These are phyloP conservation scores for Hyaloscypha variabilis DNA, from an alignment of 495 filamentous ascomycete genomes.

Conservation along the genomic window DNA sequence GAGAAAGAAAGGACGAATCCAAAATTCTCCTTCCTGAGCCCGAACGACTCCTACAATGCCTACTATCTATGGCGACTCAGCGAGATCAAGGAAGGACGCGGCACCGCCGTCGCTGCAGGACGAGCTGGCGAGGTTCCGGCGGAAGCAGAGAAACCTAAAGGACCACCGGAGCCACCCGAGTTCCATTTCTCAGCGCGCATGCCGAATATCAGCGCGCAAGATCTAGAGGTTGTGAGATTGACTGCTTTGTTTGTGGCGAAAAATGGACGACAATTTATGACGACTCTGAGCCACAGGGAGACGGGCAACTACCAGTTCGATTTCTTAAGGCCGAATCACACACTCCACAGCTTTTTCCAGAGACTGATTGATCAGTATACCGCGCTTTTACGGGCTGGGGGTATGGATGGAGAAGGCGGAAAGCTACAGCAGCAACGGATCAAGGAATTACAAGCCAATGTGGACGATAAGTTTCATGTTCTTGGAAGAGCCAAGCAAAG, in stretches of 20 bases:
- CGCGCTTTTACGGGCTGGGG: conserved; percentile 72
- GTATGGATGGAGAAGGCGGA: conserved; percentile 65
- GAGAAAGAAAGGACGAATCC: conserved; percentile 84
- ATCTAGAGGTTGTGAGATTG: conserved; percentile 88
- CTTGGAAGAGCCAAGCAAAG: conserved; percentile 79
- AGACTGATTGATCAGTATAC: conserved; percentile 92
- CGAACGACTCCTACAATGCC: conserved; percentile 80
- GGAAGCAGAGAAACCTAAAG: conserved; percentile 69
- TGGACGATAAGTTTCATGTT: conserved; percentile 76
- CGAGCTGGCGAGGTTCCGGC: conserved; percentile 64
- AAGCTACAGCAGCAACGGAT: conserved; percentile 70
- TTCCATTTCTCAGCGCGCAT: conserved; percentile 96
- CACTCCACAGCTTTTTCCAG: conserved; percentile 91
- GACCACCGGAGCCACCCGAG: conserved; percentile 83
- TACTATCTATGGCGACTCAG: conserved; percentile 90
- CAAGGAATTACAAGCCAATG: conserved; percentile 75
- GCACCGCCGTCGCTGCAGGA: conserved; percentile 79
- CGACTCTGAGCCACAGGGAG: conserved; percentile 82
- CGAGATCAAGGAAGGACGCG: conserved; percentile 82
- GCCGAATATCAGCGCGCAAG: conserved; percentile 94
- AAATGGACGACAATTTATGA: conserved; percentile 90
- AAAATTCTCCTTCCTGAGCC: conserved; percentile 86
- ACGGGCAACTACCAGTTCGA: conserved; percentile 94
- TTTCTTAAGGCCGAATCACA: conserved; percentile 94
- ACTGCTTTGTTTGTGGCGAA: conserved; percentile 91